Conservation (phyloP, 768 basidiomycete genomes). For the Wakefieldia striispora region DNA sequence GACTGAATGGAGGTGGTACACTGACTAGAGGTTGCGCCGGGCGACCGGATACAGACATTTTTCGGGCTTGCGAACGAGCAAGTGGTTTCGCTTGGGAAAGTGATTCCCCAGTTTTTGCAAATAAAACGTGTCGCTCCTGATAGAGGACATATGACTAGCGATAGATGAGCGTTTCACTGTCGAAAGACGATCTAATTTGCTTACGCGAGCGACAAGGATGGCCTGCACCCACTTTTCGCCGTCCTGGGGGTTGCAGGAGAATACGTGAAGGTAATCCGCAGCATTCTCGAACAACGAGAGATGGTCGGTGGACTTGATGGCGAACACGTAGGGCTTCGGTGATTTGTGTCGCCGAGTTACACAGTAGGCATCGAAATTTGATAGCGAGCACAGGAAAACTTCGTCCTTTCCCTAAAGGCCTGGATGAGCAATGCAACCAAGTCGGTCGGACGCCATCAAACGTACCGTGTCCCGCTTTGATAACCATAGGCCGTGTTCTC, state of each 20-base stretch:
- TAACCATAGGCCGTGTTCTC: slow-evolving; percentile 83
- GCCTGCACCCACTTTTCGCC: slow-evolving; percentile 77
- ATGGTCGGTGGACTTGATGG: slow-evolving; percentile 86
- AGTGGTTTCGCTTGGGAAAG: slow-evolving; percentile 33
- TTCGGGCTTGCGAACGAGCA: slow-evolving; percentile 37
- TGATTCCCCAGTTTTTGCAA: slow-evolving; percentile 34
- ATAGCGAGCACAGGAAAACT: slow-evolving; percentile 74
- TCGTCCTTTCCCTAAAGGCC: slow-evolving; percentile 76
- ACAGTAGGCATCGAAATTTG: slow-evolving; percentile 85
- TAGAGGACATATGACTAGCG: slow-evolving; percentile 76
- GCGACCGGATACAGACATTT: slow-evolving; percentile 34
- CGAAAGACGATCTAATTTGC: slow-evolving; percentile 20
- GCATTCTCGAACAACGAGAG: slow-evolving; percentile 83
- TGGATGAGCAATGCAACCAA: slow-evolving; percentile 5
- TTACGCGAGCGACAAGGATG: slow-evolving; percentile 78
- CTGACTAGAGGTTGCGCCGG: slow-evolving; percentile 48
- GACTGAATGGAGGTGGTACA: slow-evolving; percentile 41
- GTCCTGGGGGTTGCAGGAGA: slow-evolving; percentile 73
- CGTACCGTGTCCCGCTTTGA: slow-evolving; percentile 87
- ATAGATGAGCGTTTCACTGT: slow-evolving; percentile 8
- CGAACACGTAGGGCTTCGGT: slow-evolving; percentile 83
- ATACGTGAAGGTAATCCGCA: slow-evolving; percentile 84
- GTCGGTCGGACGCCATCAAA: background rate
- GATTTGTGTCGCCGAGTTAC: slow-evolving; percentile 76
- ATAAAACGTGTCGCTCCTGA: slow-evolving; percentile 67